phyloP scores from a whole-genome alignment of 495 filamentous ascomycete genomes.

The Astrothelium subdiscretum region DNA sequence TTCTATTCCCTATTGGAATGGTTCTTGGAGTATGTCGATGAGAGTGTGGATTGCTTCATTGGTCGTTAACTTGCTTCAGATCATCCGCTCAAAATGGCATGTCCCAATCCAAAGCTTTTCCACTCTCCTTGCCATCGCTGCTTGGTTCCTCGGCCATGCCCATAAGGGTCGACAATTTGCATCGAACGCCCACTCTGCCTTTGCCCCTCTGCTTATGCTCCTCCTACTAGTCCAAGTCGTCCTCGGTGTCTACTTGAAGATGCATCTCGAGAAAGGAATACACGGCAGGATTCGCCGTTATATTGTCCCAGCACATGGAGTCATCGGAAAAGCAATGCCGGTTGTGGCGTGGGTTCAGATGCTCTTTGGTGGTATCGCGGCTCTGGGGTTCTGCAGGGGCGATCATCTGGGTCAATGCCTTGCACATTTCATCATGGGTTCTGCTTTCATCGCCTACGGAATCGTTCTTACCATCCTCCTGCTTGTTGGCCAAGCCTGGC shows the following conservation, averaged over 20 bases:
- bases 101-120: conserved; percentile 76
- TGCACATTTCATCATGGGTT: conserved; percentile 98
- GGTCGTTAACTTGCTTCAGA: conserved; percentile 37
- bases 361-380: conserved; percentile 89
- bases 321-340: conserved; percentile 79
- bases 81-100: conserved; percentile 84
- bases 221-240: conserved; percentile 64
- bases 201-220: conserved; percentile 69
- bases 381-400: conserved; percentile 83
- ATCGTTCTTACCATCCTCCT: conserved; percentile 78
- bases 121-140: conserved; percentile 62
- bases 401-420: conserved; percentile 90
- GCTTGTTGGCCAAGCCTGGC: conserved; percentile 78
- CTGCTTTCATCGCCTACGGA: conserved; percentile 89
- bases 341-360: conserved; percentile 88
- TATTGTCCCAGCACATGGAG: conserved; percentile 61
- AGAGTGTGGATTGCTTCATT: neutral
- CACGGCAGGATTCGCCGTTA: conserved; percentile 64
- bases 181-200: conserved; percentile 70
- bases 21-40: conserved; percentile 64
- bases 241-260: conserved; percentile 75
- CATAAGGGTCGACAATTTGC: conserved; percentile 84
- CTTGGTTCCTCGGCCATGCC: conserved; percentile 81
- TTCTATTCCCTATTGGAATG: conserved; percentile 92
- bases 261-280: conserved; percentile 76